These are phyloP conservation scores for Capsicum baccatum DNA, from an alignment of 257 asterid genomes.

Conservation along the genomic window DNA sequence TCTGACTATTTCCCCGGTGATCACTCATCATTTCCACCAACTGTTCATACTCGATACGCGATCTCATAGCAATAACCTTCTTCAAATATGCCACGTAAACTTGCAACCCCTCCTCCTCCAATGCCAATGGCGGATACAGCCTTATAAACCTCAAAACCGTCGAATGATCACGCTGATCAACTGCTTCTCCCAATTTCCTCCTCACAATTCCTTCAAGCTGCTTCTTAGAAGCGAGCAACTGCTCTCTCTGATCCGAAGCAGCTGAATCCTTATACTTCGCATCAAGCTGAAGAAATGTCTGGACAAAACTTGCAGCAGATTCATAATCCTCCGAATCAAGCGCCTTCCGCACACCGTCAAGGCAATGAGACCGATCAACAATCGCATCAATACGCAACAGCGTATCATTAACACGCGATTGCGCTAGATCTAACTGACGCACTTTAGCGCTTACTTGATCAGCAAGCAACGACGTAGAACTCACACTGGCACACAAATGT, in stretches of 20 bases:
- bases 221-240: slow-evolving; percentile 74
- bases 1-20: slow-evolving; percentile 36
- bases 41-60: slow-evolving; percentile 76
- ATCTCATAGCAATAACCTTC: slow-evolving; percentile 73
- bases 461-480: slow-evolving; percentile 79
- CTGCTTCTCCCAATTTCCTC: slow-evolving; percentile 64
- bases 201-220: slow-evolving; percentile 78
- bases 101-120: slow-evolving; percentile 93
- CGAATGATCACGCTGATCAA: slow-evolving; percentile 83
- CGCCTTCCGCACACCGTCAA: slow-evolving; percentile 79
- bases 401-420: slow-evolving; percentile 84
- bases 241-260: slow-evolving; percentile 83
- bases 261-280: slow-evolving; percentile 71
- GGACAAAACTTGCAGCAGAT: slow-evolving; percentile 72
- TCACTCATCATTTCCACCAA: slow-evolving; percentile 59
- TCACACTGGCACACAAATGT: slow-evolving; percentile 70
- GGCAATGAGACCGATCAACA: slow-evolving; percentile 73
- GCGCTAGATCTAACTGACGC: slow-evolving; percentile 85
- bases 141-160: slow-evolving; percentile 74
- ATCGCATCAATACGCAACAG: slow-evolving; percentile 77
- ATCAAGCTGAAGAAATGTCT: slow-evolving; percentile 82
- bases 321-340: slow-evolving; percentile 80
- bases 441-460: slow-evolving; percentile 85
- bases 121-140: slow-evolving; percentile 74
- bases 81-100: slow-evolving; percentile 68